Evolutionary conservation across 2,329 filamentous ascomycete species (phyloP).

Genomic region (Dactylellina parvicollis): DNA sequence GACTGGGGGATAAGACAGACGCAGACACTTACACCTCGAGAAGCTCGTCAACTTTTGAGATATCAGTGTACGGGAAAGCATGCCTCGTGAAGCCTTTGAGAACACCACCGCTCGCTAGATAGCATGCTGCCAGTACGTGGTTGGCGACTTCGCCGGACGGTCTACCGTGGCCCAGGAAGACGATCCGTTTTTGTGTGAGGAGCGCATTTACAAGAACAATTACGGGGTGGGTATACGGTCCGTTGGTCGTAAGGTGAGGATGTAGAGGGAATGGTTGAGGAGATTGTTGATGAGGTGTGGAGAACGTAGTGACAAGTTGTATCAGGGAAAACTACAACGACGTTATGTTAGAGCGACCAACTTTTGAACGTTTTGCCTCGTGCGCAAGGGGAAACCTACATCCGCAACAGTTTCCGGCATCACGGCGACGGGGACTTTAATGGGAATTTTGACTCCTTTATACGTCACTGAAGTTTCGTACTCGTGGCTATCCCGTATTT

Average conservation of each 20-base stretch:
- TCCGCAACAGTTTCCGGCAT: constrained; percentile 97
- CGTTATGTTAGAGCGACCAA: constrained; percentile 28
- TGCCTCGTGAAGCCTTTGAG: constrained; percentile 92
- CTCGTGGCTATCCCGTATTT: constrained; percentile 88
- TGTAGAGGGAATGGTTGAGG: constrained; percentile 87
- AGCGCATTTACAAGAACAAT: constrained; percentile 94
- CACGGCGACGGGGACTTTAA: constrained; percentile 93
- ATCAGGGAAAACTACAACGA: constrained; percentile 80
- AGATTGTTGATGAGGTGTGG: constrained; percentile 79
- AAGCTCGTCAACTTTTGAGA: constrained; percentile 96
- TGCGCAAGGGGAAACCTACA: constrained; percentile 45
- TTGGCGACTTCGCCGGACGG: constrained; percentile 96
- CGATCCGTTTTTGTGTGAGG: constrained; percentile 93
- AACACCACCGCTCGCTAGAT: constrained; percentile 89
- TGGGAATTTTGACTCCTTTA: constrained; percentile 93
- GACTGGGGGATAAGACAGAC: background rate
- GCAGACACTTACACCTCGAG: constrained; percentile 73
- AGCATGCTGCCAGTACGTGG: constrained; percentile 96
- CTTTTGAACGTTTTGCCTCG: background rate
- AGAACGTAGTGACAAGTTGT: constrained; percentile 96
- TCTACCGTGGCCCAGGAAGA: constrained; percentile 94
- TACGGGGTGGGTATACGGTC: constrained; percentile 88
- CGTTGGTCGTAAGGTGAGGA: constrained; percentile 91
- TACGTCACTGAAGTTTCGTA: constrained; percentile 96
- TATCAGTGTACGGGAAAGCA: constrained; percentile 96